Evolutionary conservation across 306 rosid species (phyloP).

Genomic region (Glycyrrhiza uralensis): DNA sequence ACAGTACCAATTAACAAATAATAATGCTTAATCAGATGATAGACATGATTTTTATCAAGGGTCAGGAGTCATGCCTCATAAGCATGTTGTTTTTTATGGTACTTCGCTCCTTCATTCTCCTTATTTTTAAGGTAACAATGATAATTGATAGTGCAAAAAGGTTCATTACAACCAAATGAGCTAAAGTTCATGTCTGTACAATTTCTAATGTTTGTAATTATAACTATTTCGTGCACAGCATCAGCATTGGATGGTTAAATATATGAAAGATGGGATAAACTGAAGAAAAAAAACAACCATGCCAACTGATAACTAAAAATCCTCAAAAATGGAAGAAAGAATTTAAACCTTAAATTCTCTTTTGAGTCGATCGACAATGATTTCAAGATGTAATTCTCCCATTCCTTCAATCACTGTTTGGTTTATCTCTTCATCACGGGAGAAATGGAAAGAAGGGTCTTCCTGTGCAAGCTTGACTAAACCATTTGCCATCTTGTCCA

Average conservation of each 20-base stretch:
- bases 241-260: not conserved
- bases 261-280: not conserved
- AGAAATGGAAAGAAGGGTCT: constrained; percentile 97
- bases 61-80: not conserved
- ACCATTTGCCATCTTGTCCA: constrained; percentile 92
- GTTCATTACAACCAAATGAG: not conserved
- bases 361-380: constrained; percentile 90
- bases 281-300: not conserved
- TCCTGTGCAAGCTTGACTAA: constrained; percentile 94
- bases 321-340: not conserved
- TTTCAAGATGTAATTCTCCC: constrained; percentile 99
- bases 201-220: not conserved
- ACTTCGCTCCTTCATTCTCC: not conserved
- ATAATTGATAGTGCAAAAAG: not conserved
- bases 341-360: constrained; percentile 88
- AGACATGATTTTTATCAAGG: not conserved
- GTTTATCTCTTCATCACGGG: constrained; percentile 93
- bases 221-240: not conserved
- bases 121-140: not conserved
- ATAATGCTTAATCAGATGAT: not conserved
- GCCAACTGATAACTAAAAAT: not conserved
- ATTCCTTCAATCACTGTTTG: constrained; percentile 99
- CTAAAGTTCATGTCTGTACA: not conserved
- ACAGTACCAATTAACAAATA: not conserved
- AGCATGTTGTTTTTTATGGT: not conserved